Base-by-base conservation (phyloP, 371 early-diverging fungal genomes). In the Phascolomyces articulosus region DNA sequence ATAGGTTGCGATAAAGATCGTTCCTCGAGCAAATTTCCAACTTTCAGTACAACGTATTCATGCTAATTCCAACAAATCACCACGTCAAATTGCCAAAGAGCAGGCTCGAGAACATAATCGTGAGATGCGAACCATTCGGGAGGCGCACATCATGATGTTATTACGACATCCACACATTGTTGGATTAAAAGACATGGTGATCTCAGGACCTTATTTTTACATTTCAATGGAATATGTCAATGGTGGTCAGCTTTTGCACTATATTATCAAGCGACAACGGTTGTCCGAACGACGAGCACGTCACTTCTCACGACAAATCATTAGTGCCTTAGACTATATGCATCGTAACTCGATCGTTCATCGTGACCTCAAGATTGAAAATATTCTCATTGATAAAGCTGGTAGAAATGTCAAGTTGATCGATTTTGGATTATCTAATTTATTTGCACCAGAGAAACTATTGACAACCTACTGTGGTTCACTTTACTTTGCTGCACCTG, bases 401-500 rank as follows among this genome's bases (percentile, higher is more conserved):
- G 96, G 93, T 40, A 75, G 98, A 93, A 83, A 87, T 60, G 87
- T 94, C 70, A 94, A 95, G 69, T 86, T 96, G 15, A 92, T 96
- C 54, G 99, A 99, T 75, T 99, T 99, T 89, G 99, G 99, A 0
- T 83, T 99, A 21, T 91, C 95, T 11, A 98, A 97, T 70, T 78
- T 96, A 28, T 97, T 92, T 73, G 93, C 92, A 41, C 90, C 91
- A 24, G 89, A 90, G 59, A 80, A 84, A n/a, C 87, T 87, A 55
- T 75, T 98, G 40, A 90, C 88, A 10, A 98, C 98, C 0, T 97
- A 95, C 68, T 98, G 97, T 70, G 98, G 99, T 18, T 94, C 95
- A 24, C 81, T 96, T 11, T 96, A 98, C 72, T 99, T 97, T 90
- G 98, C 97, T 21, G 96, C 98, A 3, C 99, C 99, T 4, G 99